Evolutionary conservation across 805 yeast species (phyloP).

Genomic region (Candida tibetensis): DNA sequence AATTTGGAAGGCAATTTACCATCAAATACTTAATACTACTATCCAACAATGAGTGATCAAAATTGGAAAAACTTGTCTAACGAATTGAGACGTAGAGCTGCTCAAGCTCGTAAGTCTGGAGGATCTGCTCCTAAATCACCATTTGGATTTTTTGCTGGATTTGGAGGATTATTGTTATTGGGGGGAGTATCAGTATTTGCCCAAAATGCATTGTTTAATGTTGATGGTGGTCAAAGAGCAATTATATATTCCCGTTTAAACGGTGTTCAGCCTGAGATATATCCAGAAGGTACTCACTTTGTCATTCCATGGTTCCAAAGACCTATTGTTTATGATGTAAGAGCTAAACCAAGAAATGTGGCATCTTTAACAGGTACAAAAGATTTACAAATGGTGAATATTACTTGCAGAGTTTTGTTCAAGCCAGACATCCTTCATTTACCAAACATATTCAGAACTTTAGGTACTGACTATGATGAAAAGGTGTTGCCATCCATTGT

Average conservation of each 20-base stretch:
- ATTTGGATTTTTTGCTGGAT: slow-evolving; percentile 38
- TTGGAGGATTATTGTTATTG: slow-evolving; percentile 39
- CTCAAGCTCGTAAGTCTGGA: slow-evolving; percentile 25
- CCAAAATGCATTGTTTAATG: slow-evolving; percentile 51
- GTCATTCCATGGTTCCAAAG: slow-evolving; percentile 93
- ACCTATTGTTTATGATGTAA: slow-evolving; percentile 88
- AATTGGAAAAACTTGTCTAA: slow-evolving; percentile 41
- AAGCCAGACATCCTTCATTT: slow-evolving; percentile 78
- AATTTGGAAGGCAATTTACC: background rate
- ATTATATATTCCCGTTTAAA: slow-evolving; percentile 84
- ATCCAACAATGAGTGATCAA: slow-evolving; percentile 35
- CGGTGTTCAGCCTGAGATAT: slow-evolving; percentile 81
- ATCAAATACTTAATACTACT: background rate
- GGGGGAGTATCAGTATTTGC: slow-evolving; percentile 42
- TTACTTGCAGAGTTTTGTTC: slow-evolving; percentile 95
- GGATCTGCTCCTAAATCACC: slow-evolving; percentile 35
- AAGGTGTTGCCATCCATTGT: slow-evolving; percentile 97
- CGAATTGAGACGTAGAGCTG: slow-evolving; percentile 41
- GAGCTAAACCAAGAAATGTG: slow-evolving; percentile 96
- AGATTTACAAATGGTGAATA: slow-evolving; percentile 98
- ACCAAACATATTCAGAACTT: slow-evolving; percentile 84
- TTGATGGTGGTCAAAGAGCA: slow-evolving; percentile 99
- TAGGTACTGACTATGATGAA: slow-evolving; percentile 95
- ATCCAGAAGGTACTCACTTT: slow-evolving; percentile 92
- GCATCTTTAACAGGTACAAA: slow-evolving; percentile 96